These are phyloP conservation scores for Staphylotrichum tortipilum DNA, from an alignment of 495 filamentous ascomycete genomes.

Conservation along the genomic window DNA sequence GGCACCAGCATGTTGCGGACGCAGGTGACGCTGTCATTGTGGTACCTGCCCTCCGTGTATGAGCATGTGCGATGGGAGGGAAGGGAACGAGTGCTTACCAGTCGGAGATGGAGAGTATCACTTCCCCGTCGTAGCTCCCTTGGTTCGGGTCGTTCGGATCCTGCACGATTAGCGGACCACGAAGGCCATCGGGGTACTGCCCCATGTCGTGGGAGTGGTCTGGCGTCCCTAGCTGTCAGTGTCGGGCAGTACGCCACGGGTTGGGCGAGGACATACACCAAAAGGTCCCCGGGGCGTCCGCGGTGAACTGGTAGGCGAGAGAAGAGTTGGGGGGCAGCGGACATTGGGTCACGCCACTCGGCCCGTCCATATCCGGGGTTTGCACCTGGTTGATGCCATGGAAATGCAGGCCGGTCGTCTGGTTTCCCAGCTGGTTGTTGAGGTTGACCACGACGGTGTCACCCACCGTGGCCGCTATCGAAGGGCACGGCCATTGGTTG, in stretches of 20 bases:
- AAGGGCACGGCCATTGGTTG: constrained; percentile 61
- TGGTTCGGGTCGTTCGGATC: constrained; percentile 55
- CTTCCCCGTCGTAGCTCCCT: constrained; percentile 59
- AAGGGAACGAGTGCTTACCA: constrained; percentile 41
- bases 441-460: constrained; percentile 63
- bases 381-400: constrained; percentile 70
- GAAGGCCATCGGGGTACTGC: constrained; percentile 72
- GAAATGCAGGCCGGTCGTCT: constrained; percentile 68
- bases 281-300: constrained; percentile 61
- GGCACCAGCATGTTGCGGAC: constrained; percentile 46
- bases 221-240: constrained; percentile 18
- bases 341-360: constrained; percentile 61
- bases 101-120: constrained; percentile 50
- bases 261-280: constrained; percentile 59
- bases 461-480: constrained; percentile 59
- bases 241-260: neutral
- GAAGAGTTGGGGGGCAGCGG: constrained; percentile 52
- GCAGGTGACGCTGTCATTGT: constrained; percentile 45
- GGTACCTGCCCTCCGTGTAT: constrained; percentile 44
- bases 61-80: neutral
- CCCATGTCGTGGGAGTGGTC: constrained; percentile 65
- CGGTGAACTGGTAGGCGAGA: constrained; percentile 60
- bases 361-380: constrained; percentile 67
- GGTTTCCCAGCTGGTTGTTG: constrained; percentile 63
- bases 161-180: constrained; percentile 63